These are phyloP conservation scores for Omphalea diandra DNA, from an alignment of 441 rosid genomes.

Conservation along the genomic window DNA sequence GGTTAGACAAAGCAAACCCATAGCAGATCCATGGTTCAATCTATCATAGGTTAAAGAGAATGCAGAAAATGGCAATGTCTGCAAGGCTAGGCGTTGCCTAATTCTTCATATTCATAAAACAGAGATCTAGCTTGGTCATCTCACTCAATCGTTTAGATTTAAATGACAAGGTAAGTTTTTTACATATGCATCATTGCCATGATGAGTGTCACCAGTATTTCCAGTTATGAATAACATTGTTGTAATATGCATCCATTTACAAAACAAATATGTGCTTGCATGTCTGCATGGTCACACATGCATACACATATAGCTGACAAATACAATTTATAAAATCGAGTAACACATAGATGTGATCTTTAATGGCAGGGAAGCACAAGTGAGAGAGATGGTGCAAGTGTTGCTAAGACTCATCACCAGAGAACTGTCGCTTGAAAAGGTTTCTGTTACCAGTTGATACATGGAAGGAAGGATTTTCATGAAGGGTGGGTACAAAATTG, in stretches of 20 bases:
- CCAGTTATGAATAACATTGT: background rate
- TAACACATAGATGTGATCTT: background rate
- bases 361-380: slow-evolving; percentile 68
- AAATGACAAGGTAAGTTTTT: too few species aligned
- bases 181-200: too few species aligned
- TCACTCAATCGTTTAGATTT: too few species aligned
- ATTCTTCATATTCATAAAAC: too few species aligned
- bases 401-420: slow-evolving; percentile 60
- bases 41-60: background rate
- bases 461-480: background rate
- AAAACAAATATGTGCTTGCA: too few species aligned
- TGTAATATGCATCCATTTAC: background rate
- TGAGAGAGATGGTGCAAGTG: slow-evolving; percentile 74
- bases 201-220: background rate
- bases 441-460: slow-evolving; percentile 35
- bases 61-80: background rate
- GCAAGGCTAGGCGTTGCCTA: background rate
- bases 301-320: background rate
- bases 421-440: slow-evolving; percentile 64
- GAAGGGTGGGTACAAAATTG: slow-evolving; percentile 2
- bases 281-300: background rate
- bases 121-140: too few species aligned
- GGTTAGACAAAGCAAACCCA: background rate
- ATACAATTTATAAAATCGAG: background rate
- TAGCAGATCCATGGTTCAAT: background rate